Percentiles rank a stretch among this genome's conserved stretches.
Conservation (phyloP, 352 stramenopile genomes). For the Blastocystis sp. region DNA sequence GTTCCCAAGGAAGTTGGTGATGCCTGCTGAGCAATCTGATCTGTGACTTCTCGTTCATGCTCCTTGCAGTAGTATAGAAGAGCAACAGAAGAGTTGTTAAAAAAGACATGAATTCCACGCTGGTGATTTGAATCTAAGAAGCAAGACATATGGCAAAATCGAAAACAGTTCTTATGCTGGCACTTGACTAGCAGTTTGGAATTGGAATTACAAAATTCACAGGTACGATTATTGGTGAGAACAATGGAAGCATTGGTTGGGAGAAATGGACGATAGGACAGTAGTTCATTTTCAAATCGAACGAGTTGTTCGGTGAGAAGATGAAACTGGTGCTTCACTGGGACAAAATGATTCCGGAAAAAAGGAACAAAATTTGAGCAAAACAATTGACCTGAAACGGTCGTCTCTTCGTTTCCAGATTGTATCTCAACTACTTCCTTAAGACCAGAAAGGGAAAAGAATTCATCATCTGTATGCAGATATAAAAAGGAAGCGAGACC, state of each 20-base stretch:
- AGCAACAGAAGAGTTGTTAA: slow-evolving; percentile 8
- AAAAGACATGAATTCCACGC: background rate
- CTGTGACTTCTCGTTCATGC: background rate
- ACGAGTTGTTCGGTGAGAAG: background rate
- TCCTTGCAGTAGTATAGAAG: slow-evolving; percentile 20
- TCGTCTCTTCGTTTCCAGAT: background rate
- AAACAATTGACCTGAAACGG: background rate
- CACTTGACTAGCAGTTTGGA: slow-evolving; percentile 29
- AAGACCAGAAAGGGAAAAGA: background rate
- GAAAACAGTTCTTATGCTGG: slow-evolving; percentile 6
- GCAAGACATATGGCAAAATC: slow-evolving; percentile 11
- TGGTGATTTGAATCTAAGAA: background rate
- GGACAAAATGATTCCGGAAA: slow-evolving; percentile 3
- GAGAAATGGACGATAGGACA: background rate
- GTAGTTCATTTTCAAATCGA: background rate
- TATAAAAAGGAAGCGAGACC: slow-evolving; percentile 37
- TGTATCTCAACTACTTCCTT: background rate
- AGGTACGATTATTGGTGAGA: background rate
- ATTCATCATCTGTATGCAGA: background rate
- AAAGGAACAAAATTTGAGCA: background rate
- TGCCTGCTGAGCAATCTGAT: no score
- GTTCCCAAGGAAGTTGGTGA: background rate
- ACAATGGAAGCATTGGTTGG: background rate
- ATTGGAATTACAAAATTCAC: background rate
- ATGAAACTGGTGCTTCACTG: background rate